Evolutionary conservation across 306 rosid species (phyloP).

Genomic region (Dryas octopetala): DNA sequence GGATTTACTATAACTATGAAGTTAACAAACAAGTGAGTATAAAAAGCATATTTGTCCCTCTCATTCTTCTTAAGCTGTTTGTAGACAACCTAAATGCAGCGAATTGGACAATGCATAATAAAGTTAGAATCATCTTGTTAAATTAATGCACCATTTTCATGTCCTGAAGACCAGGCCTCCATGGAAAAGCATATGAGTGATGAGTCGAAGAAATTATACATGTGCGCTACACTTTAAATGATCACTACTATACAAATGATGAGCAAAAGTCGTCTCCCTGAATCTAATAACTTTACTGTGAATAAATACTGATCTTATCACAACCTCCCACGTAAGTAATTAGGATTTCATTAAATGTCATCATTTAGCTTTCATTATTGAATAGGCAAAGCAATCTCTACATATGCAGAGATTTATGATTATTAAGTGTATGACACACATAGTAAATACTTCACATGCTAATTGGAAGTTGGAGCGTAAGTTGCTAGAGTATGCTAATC

Average conservation of each 20-base stretch:
- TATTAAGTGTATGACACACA: not conserved
- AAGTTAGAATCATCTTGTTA: not conserved
- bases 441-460: not conserved
- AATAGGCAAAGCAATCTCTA: not conserved
- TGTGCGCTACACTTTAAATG: not conserved
- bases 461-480: not conserved
- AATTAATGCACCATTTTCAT: not conserved
- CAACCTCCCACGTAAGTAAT: not conserved
- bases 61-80: not conserved
- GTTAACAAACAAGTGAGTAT: not conserved
- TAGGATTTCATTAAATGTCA: not conserved
- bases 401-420: not conserved
- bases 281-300: not conserved
- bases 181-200: not conserved
- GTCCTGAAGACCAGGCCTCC: not conserved
- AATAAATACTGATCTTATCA: not conserved
- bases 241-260: not conserved
- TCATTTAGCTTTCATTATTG: not conserved
- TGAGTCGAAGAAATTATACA: not conserved
- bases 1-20: not conserved
- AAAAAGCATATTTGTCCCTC: not conserved
- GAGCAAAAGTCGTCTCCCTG: not conserved
- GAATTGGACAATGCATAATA: not conserved
- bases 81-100: not conserved
- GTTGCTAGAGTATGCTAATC: not conserved